A percentile compares a stretch with the other conserved stretches of the same genome.
Conservation (phyloP, 176 grass and related monocot species). For the Carex scoparia region DNA sequence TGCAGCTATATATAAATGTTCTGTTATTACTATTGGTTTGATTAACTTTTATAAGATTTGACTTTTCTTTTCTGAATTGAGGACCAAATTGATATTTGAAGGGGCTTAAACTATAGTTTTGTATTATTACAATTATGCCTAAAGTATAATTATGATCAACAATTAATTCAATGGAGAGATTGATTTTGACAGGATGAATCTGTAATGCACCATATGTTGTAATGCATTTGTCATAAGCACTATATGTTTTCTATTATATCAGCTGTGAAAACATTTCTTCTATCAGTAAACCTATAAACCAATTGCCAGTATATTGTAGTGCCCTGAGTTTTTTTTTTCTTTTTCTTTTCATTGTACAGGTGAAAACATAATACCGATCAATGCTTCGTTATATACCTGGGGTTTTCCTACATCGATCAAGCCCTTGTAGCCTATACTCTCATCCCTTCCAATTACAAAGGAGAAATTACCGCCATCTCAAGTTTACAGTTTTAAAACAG, state of each 20-base stretch:
- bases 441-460: constrained; percentile 33
- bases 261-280: neutral
- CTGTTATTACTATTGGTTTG: neutral
- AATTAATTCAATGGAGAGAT: neutral
- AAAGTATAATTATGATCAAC: neutral
- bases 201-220: neutral
- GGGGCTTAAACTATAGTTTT: neutral
- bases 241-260: neutral
- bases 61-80: neutral
- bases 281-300: neutral
- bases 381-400: constrained; percentile 48
- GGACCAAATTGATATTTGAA: neutral
- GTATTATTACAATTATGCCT: neutral
- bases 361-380: neutral
- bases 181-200: neutral
- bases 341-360: constrained; percentile 11
- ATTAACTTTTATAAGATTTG: neutral
- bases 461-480: constrained; percentile 21
- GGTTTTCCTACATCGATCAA: constrained; percentile 25
- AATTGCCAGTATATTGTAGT: neutral
- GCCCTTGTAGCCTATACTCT: constrained; percentile 28
- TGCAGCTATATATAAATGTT: neutral
- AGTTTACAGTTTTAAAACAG: constrained; percentile 25
- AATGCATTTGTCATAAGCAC: neutral
- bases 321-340: neutral